Evolutionary conservation across 768 basidiomycete genomes (phyloP), one percentile per base, ranked within the genome.

Genomic region (Lentinus tigrinus): DNA sequence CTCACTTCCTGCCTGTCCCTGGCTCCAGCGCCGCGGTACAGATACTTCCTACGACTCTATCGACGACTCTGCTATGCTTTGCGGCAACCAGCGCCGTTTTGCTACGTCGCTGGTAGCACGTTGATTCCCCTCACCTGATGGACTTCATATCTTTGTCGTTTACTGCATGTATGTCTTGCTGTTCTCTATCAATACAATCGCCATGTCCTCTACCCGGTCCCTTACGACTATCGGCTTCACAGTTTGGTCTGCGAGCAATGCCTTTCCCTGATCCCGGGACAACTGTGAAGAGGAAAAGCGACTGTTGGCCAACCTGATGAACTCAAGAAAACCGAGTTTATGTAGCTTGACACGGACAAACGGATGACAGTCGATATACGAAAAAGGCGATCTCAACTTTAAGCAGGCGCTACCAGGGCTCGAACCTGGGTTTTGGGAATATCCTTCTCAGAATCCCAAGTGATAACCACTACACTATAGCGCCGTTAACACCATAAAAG

Each of bases 1-100:
- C 74, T 11, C 73, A 83, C 43, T 88, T 88, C 73, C 72, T 88
- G 26, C 85, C 87, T 11, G 79, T 81, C 14, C 85, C 85, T 0
- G 83, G 84, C 4, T 74, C 82, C 38, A 70, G 70, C 48, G 71
- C 51, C 8, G 56, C 55, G 19, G 23, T 57, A 39, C 49, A 39
- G 31, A 28, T 54, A 13, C 7, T 40, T 21, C 51, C 54, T n/a
- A 31, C 50, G 2, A 34, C 27, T 1, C 27, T 56, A 7, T 23
- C 60, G 11, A 26, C 47, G 8, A 38, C 28, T 31, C 55, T 57
- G 9, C 13, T 49, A 8, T 61, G 60, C 36, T 40, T 23, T 2
- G 50, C 38, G 17, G 47, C 52, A 21, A 48, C 47, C 28, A 34
- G 27, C 21, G 43, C 27, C 13, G 19, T 51, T 3, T 36, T 60